Conservation (phyloP, 331 rosid genomes). For the Quercus tomentella region DNA sequence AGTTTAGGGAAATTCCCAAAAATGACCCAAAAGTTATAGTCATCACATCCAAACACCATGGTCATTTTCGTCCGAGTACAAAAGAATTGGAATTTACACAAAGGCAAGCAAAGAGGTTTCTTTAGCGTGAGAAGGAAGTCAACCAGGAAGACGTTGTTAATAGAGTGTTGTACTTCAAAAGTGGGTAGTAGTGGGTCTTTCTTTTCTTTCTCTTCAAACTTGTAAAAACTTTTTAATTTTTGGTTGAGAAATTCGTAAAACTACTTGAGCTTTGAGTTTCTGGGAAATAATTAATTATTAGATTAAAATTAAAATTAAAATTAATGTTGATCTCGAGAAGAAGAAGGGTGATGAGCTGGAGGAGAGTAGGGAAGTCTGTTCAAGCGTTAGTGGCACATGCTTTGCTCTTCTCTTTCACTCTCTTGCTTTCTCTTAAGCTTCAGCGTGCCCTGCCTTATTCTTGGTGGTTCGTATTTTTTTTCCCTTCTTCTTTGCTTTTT, state of each 20-base stretch:
- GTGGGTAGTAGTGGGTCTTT: neutral
- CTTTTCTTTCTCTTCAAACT: neutral
- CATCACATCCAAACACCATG: neutral
- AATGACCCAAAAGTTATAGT: too few relatives aligned
- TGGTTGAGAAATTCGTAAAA: too few relatives aligned
- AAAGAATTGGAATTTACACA: neutral
- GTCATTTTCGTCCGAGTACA: slow-evolving; percentile 28
- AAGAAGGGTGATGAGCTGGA: slow-evolving; percentile 79
- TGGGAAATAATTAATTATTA: neutral
- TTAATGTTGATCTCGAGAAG: slow-evolving; percentile 58
- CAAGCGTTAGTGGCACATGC: slow-evolving; percentile 63
- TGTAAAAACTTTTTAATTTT: too few relatives aligned
- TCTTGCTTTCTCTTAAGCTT: slow-evolving; percentile 67
- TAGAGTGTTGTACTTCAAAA: neutral
- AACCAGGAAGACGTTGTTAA: neutral
- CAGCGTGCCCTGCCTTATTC: slow-evolving; percentile 35
- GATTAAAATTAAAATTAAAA: too few relatives aligned
- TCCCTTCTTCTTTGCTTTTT: neutral
- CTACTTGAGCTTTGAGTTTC: neutral
- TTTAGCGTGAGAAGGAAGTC: slow-evolving; percentile 44
- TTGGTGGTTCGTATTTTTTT: slow-evolving; percentile 69
- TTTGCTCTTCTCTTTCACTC: slow-evolving; percentile 70
- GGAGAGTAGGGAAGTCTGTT: slow-evolving; percentile 64
- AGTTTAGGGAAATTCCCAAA: too few relatives aligned
- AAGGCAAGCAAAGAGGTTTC: neutral